These are phyloP conservation scores for Phytophthora lateralis DNA, from an alignment of 352 stramenopile genomes.

Conservation along the genomic window DNA sequence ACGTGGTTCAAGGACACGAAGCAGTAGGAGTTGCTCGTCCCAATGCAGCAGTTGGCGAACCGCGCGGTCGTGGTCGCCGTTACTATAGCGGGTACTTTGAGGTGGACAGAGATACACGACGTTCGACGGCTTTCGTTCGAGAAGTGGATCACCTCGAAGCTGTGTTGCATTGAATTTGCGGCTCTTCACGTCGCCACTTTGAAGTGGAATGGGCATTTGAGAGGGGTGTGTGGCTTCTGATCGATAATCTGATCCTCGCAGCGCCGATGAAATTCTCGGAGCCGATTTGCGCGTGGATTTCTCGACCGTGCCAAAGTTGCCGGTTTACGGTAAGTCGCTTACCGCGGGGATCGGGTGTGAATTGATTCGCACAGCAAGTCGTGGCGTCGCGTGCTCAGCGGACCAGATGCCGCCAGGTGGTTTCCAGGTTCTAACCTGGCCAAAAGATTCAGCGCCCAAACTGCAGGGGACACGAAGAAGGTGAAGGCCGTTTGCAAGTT, in stretches of 20 bases:
- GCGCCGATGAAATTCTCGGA: no score
- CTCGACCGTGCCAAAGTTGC: neutral
- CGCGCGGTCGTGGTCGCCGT: no score
- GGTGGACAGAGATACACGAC: no score
- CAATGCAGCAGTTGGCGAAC: no score
- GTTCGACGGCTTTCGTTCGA: no score
- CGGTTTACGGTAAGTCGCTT: no score
- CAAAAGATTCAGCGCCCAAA: conserved; percentile 1
- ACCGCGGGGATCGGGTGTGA: conserved; percentile 8
- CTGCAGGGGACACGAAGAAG: no score
- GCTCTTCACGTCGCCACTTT: neutral
- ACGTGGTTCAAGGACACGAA: no score
- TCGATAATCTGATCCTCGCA: no score
- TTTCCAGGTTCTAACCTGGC: conserved; percentile 21
- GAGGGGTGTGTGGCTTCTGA: neutral
- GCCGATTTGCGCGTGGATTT: neutral
- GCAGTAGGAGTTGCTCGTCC: no score
- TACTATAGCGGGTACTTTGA: no score
- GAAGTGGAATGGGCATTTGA: neutral
- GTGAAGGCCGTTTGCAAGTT: neutral
- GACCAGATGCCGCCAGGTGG: conserved; percentile 29
- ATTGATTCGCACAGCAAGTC: conserved; percentile 2
- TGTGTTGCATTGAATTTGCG: neutral
- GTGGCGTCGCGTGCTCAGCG: conserved; percentile 11
- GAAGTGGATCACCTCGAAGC: no score